Percentiles rank a stretch among this genome's conserved stretches.
Conservation (phyloP, 2,329 filamentous ascomycete genomes). For the Microascus cirrosus region DNA sequence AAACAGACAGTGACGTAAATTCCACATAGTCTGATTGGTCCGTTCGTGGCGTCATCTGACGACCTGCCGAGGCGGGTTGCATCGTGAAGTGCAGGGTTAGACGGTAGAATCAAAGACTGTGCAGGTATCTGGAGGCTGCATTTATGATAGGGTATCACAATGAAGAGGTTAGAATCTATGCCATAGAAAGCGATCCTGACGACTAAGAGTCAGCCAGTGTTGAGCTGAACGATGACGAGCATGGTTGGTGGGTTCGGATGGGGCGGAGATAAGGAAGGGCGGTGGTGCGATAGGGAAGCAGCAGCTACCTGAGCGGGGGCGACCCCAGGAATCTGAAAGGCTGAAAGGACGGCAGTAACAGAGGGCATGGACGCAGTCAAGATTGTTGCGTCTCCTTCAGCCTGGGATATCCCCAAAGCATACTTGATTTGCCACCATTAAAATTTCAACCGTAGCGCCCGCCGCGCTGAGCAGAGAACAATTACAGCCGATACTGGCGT, state of each 20-base stretch:
- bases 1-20: background rate
- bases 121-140: background rate
- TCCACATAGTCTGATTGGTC: background rate
- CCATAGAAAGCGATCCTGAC: too few species aligned
- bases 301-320: background rate
- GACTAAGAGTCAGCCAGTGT: too few species aligned
- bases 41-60: background rate
- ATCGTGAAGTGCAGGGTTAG: background rate
- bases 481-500: background rate
- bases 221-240: background rate
- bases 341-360: background rate
- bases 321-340: background rate
- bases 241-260: background rate
- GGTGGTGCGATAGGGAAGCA: background rate
- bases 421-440: background rate
- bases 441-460: background rate
- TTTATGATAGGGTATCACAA: too few species aligned
- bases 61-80: background rate
- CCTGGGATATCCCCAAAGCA: background rate
- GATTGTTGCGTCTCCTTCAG: background rate
- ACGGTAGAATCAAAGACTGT: too few species aligned
- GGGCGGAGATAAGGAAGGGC: background rate
- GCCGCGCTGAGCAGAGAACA: background rate
- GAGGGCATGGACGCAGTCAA: background rate
- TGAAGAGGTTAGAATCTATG: too few species aligned